Evolutionary conservation across 2,329 filamentous ascomycete genomes (phyloP), one percentile per base, ranked within the genome.

Genomic region (Aureobasidium sp.): DNA sequence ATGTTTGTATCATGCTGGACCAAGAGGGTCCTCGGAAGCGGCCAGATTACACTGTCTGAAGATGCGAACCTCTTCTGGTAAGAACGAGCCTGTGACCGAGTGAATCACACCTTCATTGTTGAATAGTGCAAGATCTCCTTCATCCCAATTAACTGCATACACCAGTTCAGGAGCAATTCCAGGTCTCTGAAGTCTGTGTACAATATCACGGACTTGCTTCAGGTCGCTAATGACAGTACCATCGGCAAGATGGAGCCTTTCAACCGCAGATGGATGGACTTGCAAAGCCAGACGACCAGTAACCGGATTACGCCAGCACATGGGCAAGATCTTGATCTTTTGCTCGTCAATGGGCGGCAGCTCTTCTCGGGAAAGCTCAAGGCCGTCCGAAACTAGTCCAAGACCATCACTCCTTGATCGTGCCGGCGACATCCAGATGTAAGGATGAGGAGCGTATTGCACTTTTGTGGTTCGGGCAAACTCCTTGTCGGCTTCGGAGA

Each of bases 41-140:
- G 88, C 88, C 72, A 91, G 78, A 71, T 92, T 91, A 74, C 89
- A 92, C 77, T 92, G 89, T 65, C 88, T 77, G 70, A 92, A 91
- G 63, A 92, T 71, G 48, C 89, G 76, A 35, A 91, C 84, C 76
- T 91, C 88, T n/a, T 88, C 82, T 53, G 86, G 82, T 8, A 81
- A 80, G 73, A 92, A 91, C 1, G 86, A 85, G 1, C 88, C 89
- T 0, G 90, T 88, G 1, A 92, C 89, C 3, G 83, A 86, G 72
- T 93, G 89, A 61, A 91, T 71, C 17, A 90, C 79, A 1, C 88
- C 89, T 11, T 87, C 83, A 70, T 92, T 92, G 72, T 92, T 87
- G 74, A 92, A 92, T 29, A 92, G 76, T 0, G 90, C 89, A 62
- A 90, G 74, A 69, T 91, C 89, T 5, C 88, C 88, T 70, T 89